Evolutionary conservation across 2,329 filamentous ascomycete genomes (phyloP).

Genomic region (Whalleya microplaca): DNA sequence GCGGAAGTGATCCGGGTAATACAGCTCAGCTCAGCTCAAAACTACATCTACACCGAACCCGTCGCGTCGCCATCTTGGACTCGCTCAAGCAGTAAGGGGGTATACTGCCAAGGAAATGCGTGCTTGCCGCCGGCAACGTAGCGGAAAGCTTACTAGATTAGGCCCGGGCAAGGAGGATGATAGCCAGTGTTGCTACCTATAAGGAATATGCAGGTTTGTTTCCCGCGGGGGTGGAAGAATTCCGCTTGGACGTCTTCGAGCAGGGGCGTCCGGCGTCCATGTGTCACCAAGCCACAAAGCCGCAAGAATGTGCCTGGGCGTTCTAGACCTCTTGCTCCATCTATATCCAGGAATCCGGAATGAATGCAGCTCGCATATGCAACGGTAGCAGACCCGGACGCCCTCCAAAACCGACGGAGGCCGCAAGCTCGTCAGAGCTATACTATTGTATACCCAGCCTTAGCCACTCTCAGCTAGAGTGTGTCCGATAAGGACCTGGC

Average conservation of each 20-base stretch:
- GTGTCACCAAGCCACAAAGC: neutral
- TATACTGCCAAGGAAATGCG: neutral
- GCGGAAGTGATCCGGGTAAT: neutral
- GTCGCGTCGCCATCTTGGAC: neutral
- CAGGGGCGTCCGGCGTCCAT: neutral
- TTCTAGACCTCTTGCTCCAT: conserved; percentile 8
- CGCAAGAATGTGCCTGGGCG: no score
- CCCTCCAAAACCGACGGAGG: no score
- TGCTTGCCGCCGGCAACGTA: neutral
- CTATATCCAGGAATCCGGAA: no score
- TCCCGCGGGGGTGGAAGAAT: neutral
- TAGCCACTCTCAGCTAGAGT: no score
- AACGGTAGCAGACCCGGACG: no score
- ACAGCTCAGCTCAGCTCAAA: neutral
- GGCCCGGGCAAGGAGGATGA: no score
- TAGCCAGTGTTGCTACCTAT: neutral
- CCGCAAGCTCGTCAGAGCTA: neutral
- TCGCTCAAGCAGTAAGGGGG: neutral
- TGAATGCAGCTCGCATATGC: neutral
- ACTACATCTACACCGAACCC: neutral
- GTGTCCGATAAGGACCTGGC: no score
- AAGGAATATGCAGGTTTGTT: neutral
- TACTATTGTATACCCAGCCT: no score
- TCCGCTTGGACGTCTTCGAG: neutral
- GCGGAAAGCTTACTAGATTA: neutral